Conservation (phyloP, 106 monocot species). For the Allium fistulosum region DNA sequence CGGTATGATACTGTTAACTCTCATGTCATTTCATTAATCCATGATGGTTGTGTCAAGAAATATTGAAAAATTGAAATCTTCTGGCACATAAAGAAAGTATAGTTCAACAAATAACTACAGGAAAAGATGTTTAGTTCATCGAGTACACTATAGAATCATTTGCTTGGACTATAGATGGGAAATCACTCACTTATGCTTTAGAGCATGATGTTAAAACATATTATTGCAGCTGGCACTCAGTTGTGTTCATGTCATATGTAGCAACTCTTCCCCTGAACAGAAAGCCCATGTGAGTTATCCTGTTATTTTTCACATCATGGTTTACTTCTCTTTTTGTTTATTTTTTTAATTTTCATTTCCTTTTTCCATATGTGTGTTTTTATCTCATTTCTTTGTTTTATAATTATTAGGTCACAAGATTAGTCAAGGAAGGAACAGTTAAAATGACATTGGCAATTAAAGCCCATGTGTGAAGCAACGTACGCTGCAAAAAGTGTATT, state of each 20-base stretch:
- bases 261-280: slow-evolving; percentile 91
- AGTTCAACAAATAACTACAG: slow-evolving; percentile 56
- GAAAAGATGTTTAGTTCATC: slow-evolving; percentile 25
- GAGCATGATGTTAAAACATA: slow-evolving; percentile 59
- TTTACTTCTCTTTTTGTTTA: background rate
- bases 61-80: background rate
- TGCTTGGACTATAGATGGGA: slow-evolving; percentile 89
- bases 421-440: slow-evolving; percentile 63
- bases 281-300: slow-evolving; percentile 69
- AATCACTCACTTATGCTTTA: slow-evolving; percentile 72
- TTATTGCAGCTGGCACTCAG: slow-evolving; percentile 57
- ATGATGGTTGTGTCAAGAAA: too few species aligned
- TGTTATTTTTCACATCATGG: background rate
- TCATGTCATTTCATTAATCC: too few species aligned
- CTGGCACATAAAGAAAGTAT: slow-evolving; percentile 76
- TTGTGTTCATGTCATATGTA: slow-evolving; percentile 95
- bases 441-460: slow-evolving; percentile 74
- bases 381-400: background rate
- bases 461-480: too few species aligned
- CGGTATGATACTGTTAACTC: slow-evolving; percentile 21
- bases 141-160: slow-evolving; percentile 25
- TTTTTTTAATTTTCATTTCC: background rate
- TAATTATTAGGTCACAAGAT: slow-evolving; percentile 67
- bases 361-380: background rate
- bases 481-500: too few species aligned